Evolutionary conservation across 2,329 filamentous ascomycete species (phyloP).

Genomic region (Fusarium mexicanum): DNA sequence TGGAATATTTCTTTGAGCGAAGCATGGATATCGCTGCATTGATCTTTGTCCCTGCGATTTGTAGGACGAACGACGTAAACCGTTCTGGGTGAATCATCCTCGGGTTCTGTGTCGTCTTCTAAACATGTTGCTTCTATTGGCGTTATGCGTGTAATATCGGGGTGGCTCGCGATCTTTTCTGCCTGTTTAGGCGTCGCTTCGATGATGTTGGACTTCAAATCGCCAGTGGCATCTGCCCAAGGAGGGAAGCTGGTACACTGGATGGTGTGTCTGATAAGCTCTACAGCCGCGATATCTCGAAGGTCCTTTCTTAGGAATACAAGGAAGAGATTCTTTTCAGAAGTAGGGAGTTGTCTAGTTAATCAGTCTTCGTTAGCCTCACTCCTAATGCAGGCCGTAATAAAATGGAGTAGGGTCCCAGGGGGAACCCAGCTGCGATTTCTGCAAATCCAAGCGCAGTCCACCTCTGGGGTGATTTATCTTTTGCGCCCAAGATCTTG

Average conservation of each 20-base stretch:
- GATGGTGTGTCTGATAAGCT: not conserved
- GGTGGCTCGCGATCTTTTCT: not conserved
- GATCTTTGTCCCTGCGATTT: not conserved
- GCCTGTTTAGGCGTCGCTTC: not conserved
- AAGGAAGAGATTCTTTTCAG: not conserved
- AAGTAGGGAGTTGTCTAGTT: too few species aligned
- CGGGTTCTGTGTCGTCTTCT: not conserved
- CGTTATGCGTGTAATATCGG: not conserved
- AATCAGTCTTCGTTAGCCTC: not conserved
- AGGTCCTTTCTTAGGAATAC: not conserved
- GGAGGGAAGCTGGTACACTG: not conserved
- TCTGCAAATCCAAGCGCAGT: not conserved
- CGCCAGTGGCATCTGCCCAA: not conserved
- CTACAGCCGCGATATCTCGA: not conserved
- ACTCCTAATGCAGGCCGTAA: too few species aligned
- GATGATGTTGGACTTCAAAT: not conserved
- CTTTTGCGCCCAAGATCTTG: rapidly evolving
- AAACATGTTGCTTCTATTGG: not conserved
- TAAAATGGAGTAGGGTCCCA: too few species aligned
- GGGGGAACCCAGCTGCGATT: too few species aligned
- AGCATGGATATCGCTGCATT: not conserved
- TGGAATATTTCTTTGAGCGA: not conserved
- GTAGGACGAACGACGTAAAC: not conserved
- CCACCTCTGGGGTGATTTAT: not conserved
- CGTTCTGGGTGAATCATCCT: not conserved